Conservation (phyloP, 2,329 filamentous ascomycete genomes). For the Ascochyta fabae region DNA sequence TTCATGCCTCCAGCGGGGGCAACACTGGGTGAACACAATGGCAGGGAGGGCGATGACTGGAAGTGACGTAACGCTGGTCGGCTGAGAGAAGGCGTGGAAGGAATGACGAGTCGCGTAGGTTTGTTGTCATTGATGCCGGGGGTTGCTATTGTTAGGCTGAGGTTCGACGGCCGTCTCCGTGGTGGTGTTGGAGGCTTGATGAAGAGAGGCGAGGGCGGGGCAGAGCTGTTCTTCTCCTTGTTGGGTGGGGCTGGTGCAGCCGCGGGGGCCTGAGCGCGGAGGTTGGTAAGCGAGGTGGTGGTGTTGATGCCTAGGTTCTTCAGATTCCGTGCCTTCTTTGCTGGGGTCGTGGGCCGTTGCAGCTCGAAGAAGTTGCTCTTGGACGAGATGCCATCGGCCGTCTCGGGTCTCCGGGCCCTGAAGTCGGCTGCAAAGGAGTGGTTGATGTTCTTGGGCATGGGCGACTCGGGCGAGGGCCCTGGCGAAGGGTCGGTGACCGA, state of each 20-base stretch:
- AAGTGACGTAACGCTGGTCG: conserved; percentile 63
- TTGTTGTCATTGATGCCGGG: conserved; percentile 63
- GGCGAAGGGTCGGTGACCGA: conserved; percentile 89
- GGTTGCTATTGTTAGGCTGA: conserved; percentile 77
- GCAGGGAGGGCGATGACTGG: conserved; percentile 67
- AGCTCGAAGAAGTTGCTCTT: conserved; percentile 61
- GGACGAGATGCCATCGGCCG: conserved; percentile 52
- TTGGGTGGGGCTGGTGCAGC: conserved; percentile 60
- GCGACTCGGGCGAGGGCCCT: conserved; percentile 88
- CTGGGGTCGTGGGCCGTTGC: conserved; percentile 58
- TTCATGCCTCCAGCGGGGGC: conserved; percentile 60
- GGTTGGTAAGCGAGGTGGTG: conserved; percentile 54
- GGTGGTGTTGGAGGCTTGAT: conserved; percentile 79
- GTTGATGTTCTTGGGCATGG: conserved; percentile 74
- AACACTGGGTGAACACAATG: conserved; percentile 60
- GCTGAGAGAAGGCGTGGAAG: conserved; percentile 62
- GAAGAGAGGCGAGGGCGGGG: conserved; percentile 76
- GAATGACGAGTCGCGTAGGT: conserved; percentile 62
- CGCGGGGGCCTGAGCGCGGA: conserved; percentile 59
- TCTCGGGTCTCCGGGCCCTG: conserved; percentile 44
- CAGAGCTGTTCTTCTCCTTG: conserved; percentile 57
- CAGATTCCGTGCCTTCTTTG: conserved; percentile 78
- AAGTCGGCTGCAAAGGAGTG: conserved; percentile 70
- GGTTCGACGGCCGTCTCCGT: conserved; percentile 73
- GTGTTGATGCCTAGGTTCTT: conserved; percentile 83